Base-by-base conservation (phyloP, 2,329 filamentous ascomycete species). In the Torrubiellomyces zombiae region DNA sequence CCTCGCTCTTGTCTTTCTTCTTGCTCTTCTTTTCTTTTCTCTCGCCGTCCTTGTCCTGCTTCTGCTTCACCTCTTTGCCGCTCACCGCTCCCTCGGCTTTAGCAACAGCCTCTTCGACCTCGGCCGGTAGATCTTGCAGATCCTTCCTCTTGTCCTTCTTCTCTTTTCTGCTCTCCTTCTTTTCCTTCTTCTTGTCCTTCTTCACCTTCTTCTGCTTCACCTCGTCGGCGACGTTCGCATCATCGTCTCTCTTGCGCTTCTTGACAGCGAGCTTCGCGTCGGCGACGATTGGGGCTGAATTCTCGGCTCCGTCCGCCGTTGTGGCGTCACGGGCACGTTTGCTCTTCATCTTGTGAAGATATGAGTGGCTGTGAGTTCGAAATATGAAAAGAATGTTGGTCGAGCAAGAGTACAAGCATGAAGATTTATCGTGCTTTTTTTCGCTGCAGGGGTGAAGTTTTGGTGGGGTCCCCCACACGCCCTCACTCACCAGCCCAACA, bases 131-230 rank as follows among this genome's bases (percentile, higher is more conserved):
- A 16, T 53, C 44, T 21, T 44, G 44, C 6, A 54, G 35, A 22
- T 55, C 35, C 36, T 50, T 49, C 26, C 47, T 44, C 38, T 52
- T 53, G 15, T 53, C 45, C 36, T 56, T 53, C 37, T 50, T 52
- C 25, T 53, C 50, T 28, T 51, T 48, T 20, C 50, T 46, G 28
- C 42, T 45, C 34, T 51, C 44, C 29, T 44, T 41, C 27, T 43
- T 32, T 28, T 36, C 27, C 30, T 52, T 47, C 22, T 48, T 44
- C 26, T 29, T 27, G 14, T 47, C 36, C 36, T 51, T 47, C 31
- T 49, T 47, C 20, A 18, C 23, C 34, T 43, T 46, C 33, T 50
- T 48, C 34, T 37, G 35, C 20, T 42, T 30, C 22, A 30, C 13
- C n/a, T 25, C 31, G 6, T 32, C 28, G 18, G 20, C 7, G 14